Base-by-base conservation (phyloP, 1,284 basidiomycete genomes). In the Cutaneotrichosporon dermatis region DNA sequence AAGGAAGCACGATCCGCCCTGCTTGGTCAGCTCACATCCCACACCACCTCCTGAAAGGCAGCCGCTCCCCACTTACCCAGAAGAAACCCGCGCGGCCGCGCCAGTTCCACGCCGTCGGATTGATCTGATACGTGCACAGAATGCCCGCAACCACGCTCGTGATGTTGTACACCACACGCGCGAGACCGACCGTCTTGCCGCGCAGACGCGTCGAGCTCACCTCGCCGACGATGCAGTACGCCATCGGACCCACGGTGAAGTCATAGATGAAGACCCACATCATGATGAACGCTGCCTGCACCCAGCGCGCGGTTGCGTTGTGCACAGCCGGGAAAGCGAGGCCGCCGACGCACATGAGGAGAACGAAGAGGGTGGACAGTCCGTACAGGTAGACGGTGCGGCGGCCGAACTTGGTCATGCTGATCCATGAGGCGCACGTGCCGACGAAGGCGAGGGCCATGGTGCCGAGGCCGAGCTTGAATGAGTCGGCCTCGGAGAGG, bases 131-230 rank as follows among this genome's bases (percentile, higher is more conserved):
- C 25, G 59, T 57, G 53, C 56, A 59, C 45, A 64, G 43, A 44
- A 64, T 59, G 37, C 62, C 57, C 11, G 37, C 48, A 16, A 55
- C 54, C 15, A 64, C 51, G 33, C 49, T 25, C 35, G 45, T 43
- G 37, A 80, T 65, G 63, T 80, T 78, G 75, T 81, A 82, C 9
- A 69, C 62, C 61, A 76, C 77, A 39, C 81, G 73, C 7, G 67
- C 64, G 10, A 82, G 73, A 4, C 78, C 81, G 67, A 82, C 77
- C 3, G 81, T 78, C 70, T 82, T 82, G 51, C 76, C 72, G 49
- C 80, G 71, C 5, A 80, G 70, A 37, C 79, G 76, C 9, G 77
- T 79, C n/a, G 78, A 76, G 0, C 71, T 66, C 25, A 75, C 71
- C 61, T 80, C 79, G 8, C 76, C 76, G 42, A 80, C 76, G 44